These are phyloP conservation scores for Terfezia boudieri DNA, from an alignment of 495 filamentous ascomycete species.

Conservation along the genomic window DNA sequence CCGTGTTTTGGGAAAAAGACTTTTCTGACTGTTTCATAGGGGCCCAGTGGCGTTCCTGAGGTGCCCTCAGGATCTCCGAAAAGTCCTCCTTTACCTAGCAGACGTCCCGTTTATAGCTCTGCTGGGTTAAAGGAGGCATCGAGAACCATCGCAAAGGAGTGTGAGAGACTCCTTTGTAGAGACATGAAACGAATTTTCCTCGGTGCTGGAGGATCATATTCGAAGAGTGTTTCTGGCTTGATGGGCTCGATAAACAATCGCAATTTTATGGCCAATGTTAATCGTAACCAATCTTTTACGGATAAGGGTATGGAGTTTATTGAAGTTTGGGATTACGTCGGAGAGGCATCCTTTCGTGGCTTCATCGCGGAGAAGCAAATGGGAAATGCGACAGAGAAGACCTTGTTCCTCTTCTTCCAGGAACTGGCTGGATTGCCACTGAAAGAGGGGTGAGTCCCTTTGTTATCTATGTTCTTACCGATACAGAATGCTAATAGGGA, in stretches of 20 bases:
- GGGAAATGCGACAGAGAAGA: conserved; percentile 34
- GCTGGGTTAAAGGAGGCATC: conserved; percentile 59
- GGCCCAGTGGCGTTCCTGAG: conserved; percentile 95
- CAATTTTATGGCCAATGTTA: conserved; percentile 1
- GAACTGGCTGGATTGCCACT: conserved; percentile 47
- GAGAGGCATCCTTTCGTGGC: conserved; percentile 60
- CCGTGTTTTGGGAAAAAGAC: background rate
- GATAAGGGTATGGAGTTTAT: conserved; percentile 30
- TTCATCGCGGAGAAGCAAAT: conserved; percentile 40
- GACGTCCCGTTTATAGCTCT: conserved; percentile 2
- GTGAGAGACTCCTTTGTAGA: conserved; percentile 99
- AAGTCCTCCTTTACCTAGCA: conserved; percentile 14
- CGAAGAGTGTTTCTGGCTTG: conserved; percentile 48
- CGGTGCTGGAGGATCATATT: conserved; percentile 58
- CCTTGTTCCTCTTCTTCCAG: conserved; percentile 77
- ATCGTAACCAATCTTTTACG: conserved; percentile 9
- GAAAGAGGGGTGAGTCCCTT: conserved; percentile 63
- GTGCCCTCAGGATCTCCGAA: conserved; percentile 39
- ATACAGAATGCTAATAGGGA: conserved; percentile 8
- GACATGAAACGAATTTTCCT: conserved; percentile 76
- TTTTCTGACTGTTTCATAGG: conserved; percentile 24
- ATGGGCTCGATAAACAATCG: conserved; percentile 34
- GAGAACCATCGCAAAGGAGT: conserved; percentile 92
- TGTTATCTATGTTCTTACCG: conserved; percentile 3
- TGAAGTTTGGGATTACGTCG: conserved; percentile 76